Evolutionary conservation across 176 grass and related monocot genomes (phyloP), one percentile per base, ranked within the genome.

Genomic region (Cenchrus fungigraminus): DNA sequence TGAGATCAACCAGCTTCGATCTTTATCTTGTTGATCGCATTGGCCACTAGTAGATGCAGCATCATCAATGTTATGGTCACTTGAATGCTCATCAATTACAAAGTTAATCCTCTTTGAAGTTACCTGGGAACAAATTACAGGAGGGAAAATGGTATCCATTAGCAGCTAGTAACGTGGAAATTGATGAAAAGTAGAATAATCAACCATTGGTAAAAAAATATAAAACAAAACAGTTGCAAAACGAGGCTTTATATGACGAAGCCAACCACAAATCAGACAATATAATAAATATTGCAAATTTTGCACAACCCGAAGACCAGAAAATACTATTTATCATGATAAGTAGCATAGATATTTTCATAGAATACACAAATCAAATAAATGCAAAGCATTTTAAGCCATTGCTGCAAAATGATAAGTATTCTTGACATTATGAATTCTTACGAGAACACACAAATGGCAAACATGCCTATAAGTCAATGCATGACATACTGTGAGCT

Each of bases 81-180:
- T 93, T 77, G 81, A 79, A 88, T 54, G 63, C 60, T 94, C 93
- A 80, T 89, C 88, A 79, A 98, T 85, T 79, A 95, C 91, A 87
- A 98, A 98, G 77, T 94, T 98, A 86, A 98, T 94, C 86, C 97
- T 90, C 89, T 95, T 98, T 85, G 97, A 94, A 66, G 97, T 98
- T 79, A 98, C 91, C 97, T 98, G 79, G 51, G 61, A 88, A 80
- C 5, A 85, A 85, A 59, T 81, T 79, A 84, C 32, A 83, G 61
- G 34, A 22, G 20, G 62, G 29, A 4, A 67, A 57, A 79, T 79
- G 74, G 76, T 64, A 78, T 61, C 58, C 56, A 79, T 68, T 90
- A 90, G 67, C 80, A 86, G 46, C 37, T 40, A 40, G 5, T 73
- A 69, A 67, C 69, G 61, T 73, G 10, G 34, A 63, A 74, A 69